These are phyloP conservation scores for Boletus rubropictus DNA, from an alignment of 768 basidiomycete genomes.

Conservation along the genomic window DNA sequence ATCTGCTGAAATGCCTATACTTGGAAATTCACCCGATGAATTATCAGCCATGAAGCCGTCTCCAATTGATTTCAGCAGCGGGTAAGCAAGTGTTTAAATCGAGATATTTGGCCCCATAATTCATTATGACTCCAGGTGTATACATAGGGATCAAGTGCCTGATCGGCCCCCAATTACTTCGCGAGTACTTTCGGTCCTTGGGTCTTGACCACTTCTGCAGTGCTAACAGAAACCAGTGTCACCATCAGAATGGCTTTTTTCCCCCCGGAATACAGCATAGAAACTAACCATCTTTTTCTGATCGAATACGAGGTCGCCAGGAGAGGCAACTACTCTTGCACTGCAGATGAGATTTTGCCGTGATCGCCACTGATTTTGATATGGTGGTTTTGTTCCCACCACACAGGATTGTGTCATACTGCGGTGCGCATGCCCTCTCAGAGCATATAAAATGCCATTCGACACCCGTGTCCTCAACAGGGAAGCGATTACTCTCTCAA, in stretches of 20 bases:
- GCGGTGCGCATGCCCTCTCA: neutral
- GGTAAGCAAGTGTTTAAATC: too few species aligned
- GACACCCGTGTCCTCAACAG: neutral
- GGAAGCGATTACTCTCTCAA: neutral
- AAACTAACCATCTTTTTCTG: neutral
- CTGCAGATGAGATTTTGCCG: neutral
- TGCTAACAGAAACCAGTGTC: neutral
- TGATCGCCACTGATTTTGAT: neutral
- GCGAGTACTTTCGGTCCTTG: too few species aligned
- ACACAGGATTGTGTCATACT: neutral
- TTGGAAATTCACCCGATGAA: too few species aligned
- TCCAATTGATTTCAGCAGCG: too few species aligned
- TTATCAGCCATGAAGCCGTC: too few species aligned
- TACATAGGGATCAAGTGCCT: neutral
- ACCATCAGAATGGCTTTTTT: neutral
- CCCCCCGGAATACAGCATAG: neutral
- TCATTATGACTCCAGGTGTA: neutral
- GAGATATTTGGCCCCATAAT: too few species aligned
- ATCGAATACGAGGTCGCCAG: neutral
- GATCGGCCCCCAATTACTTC: too few species aligned
- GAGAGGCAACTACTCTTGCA: neutral
- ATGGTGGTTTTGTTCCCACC: too few species aligned
- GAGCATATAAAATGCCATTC: conserved; percentile 1
- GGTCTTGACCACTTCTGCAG: too few species aligned
- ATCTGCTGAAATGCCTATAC: too few species aligned